Evolutionary conservation across 1,284 basidiomycete genomes (phyloP), one percentile per base, ranked within the genome.

Genomic region (Apiotrichum gamsii): DNA sequence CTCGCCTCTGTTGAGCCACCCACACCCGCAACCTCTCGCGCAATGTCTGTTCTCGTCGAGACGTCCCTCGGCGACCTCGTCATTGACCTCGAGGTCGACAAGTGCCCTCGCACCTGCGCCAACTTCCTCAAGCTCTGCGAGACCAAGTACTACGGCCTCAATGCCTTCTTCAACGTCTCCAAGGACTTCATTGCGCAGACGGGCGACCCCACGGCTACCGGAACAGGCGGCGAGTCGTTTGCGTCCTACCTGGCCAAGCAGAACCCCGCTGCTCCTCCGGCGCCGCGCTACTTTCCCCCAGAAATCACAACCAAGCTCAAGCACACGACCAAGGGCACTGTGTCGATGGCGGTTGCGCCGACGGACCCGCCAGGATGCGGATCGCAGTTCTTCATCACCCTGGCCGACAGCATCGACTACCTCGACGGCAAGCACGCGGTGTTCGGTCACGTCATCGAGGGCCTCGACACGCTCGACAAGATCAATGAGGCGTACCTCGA

Each of bases 101-200:
- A 77, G 33, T 96, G 91, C 68, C 94, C 94, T 1, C 83, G 80
- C 65, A 88, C 85, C 29, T 90, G 86, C 73, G 81, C 88, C 69
- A 98, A 97, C 78, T 97, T 97, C 67, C 80, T 98, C 54, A 97
- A 98, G 71, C 78, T 98, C 45, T 96, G 91, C 75, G 94, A 94
- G 75, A 78, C 88, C 52, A 95, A 96, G 70, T 94, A 94, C 70
- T 97, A 95, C 77, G 93, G 90, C 68, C 75, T 95, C 56, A 87
- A 90, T 68, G 88, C 90, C 0, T 97, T 98, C 76, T 95, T 95
- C 78, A 95, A 96, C 73, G 93, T 98, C 8, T 90, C 91, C 30
- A 94, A 91, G 70, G 88, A 96, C 69, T 98, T 98, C 59, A 80
- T 98, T 44, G 91, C 91, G 13, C 94, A 98, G 73, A 80, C 82